These are phyloP conservation scores for Thelephora ganbajun DNA, from an alignment of 768 basidiomycete species.

Conservation along the genomic window DNA sequence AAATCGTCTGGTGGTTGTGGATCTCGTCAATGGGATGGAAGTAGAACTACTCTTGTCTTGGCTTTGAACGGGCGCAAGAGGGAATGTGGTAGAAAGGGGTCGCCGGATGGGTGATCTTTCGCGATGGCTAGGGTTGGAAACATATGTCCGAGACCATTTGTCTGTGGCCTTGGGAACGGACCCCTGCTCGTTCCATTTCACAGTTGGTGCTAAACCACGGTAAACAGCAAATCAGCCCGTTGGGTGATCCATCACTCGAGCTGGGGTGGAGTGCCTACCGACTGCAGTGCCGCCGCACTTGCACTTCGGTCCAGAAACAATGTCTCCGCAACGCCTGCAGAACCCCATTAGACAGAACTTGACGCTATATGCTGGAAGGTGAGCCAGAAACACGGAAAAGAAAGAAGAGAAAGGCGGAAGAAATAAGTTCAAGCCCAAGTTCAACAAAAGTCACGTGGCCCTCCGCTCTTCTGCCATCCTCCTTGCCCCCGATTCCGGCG, in stretches of 20 bases:
- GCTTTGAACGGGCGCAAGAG: constrained; percentile 6
- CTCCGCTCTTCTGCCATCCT: no score
- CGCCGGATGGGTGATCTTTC: constrained; percentile 32
- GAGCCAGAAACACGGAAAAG: no score
- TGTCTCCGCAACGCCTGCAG: constrained; percentile 77
- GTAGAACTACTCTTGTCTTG: constrained; percentile 7
- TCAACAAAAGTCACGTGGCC: no score
- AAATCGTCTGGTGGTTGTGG: constrained; percentile 30
- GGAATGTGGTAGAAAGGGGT: constrained; percentile 10
- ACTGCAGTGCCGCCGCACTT: constrained; percentile 71
- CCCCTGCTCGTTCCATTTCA: constrained; percentile 42
- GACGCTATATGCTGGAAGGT: no score
- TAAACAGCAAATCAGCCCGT: not conserved
- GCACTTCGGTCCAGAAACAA: constrained; percentile 57
- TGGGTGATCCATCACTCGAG: not conserved
- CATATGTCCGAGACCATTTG: constrained; percentile 72
- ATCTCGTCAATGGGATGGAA: constrained; percentile 5
- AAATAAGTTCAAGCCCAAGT: no score
- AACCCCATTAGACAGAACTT: constrained; percentile 48
- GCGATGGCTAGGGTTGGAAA: constrained; percentile 21
- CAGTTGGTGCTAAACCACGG: constrained; percentile 39
- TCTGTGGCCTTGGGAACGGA: constrained; percentile 36
- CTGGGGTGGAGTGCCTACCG: constrained; percentile 33
- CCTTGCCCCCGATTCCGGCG: no score
- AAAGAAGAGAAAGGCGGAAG: no score